Conservation (phyloP, 2,329 filamentous ascomycete genomes). For the Colletotrichum plurivorum region DNA sequence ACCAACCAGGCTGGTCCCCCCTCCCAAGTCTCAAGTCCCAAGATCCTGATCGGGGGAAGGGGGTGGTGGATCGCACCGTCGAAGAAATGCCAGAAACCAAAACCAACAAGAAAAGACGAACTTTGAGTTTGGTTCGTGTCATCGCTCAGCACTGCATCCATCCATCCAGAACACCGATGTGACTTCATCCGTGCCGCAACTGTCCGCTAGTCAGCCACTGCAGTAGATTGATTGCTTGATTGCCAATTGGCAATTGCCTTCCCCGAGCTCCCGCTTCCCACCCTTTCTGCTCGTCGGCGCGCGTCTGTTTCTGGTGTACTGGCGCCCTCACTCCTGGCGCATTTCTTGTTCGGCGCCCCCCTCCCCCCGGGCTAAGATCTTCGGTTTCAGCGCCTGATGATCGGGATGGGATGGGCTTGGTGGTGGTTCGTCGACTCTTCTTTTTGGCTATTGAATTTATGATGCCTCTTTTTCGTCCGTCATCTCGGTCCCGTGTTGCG, state of each 20-base stretch:
- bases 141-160: conserved; percentile 35
- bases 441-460: background rate
- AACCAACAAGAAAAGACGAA: conserved; percentile 41
- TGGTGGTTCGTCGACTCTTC: conserved; percentile 18
- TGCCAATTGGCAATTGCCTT: background rate
- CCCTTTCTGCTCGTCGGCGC: conserved; percentile 4
- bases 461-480: background rate
- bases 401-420: conserved; percentile 29
- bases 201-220: conserved; percentile 31
- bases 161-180: conserved; percentile 31
- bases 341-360: conserved; percentile 19
- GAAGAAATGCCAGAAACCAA: conserved; percentile 40
- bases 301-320: conserved; percentile 19
- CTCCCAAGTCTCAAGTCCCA: conserved; percentile 10
- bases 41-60: conserved; percentile 38
- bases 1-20: conserved; percentile 20
- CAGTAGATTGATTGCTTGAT: background rate
- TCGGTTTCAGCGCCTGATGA: conserved; percentile 38
- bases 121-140: conserved; percentile 41
- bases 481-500: conserved; percentile 4
- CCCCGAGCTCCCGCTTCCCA: conserved; percentile 21
- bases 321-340: background rate
- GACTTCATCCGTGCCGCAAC: conserved; percentile 39
- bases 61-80: conserved; percentile 36
- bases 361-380: conserved; percentile 24